phyloP scores from a whole-genome alignment of 495 filamentous ascomycete genomes.

The Penicillium odoratum region DNA sequence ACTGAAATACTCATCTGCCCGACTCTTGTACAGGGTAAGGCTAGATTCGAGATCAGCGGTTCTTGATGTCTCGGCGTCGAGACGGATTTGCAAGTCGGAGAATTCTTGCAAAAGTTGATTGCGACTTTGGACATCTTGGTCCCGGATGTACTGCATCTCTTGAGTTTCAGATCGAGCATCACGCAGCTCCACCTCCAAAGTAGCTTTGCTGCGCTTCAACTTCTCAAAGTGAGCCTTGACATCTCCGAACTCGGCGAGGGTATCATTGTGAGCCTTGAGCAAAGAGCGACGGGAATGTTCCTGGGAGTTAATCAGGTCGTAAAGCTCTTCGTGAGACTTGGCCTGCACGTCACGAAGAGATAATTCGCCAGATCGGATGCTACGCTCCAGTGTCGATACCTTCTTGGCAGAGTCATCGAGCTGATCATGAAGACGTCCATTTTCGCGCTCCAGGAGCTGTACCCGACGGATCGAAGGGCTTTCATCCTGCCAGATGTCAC shows the following conservation, averaged over 20 bases:
- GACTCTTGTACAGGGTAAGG: conserved; percentile 84
- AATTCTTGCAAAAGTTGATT: conserved; percentile 90
- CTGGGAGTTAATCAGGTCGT: conserved; percentile 90
- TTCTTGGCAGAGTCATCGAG: conserved; percentile 94
- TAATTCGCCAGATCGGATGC: conserved; percentile 82
- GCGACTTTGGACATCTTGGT: conserved; percentile 81
- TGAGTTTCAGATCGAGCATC: conserved; percentile 81
- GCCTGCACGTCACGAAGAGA: conserved; percentile 90
- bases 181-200: conserved; percentile 85
- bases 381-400: conserved; percentile 85
- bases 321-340: conserved; percentile 91
- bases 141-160: conserved; percentile 71
- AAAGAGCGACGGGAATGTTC: conserved; percentile 83
- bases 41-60: conserved; percentile 80
- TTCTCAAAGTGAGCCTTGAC: conserved; percentile 85
- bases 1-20: conserved; percentile 95
- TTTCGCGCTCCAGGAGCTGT: conserved; percentile 90
- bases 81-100: conserved; percentile 87
- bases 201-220: conserved; percentile 73
- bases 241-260: conserved; percentile 79
- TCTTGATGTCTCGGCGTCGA: conserved; percentile 86
- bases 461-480: conserved; percentile 80
- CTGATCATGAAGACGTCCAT: conserved; percentile 88
- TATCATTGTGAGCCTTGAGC: conserved; percentile 79
- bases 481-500: conserved; percentile 71